phyloP scores from a whole-genome alignment of 305 asterid genomes.

The Fraxinus platypoda region DNA sequence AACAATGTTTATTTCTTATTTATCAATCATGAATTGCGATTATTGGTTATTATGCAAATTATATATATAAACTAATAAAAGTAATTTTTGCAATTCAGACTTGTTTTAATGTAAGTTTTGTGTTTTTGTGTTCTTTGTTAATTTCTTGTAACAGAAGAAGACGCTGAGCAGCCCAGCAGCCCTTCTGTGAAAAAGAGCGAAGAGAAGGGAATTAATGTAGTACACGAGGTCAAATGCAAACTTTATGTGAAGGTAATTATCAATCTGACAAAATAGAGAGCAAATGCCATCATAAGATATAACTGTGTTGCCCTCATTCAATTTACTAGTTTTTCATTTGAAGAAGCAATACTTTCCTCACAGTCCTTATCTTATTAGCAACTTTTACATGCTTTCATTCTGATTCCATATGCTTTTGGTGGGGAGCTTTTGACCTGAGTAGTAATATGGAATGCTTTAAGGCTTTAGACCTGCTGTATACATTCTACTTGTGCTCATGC shows the following conservation, averaged over 20 bases:
- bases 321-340: neutral
- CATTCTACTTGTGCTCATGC: neutral
- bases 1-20: neutral
- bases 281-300: neutral
- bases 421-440: neutral
- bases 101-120: slow-evolving; percentile 8
- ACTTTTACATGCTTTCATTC: neutral
- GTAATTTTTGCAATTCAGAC: neutral
- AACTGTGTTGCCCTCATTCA: neutral
- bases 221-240: slow-evolving; percentile 92
- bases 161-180: slow-evolving; percentile 79
- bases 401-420: neutral
- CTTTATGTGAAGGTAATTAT: slow-evolving; percentile 73
- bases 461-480: neutral
- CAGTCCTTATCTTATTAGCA: neutral
- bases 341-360: neutral
- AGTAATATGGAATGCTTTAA: neutral
- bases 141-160: slow-evolving; percentile 47
- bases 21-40: neutral
- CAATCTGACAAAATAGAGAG: neutral
- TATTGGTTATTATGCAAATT: neutral
- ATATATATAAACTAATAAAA: neutral
- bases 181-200: slow-evolving; percentile 82
- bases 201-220: slow-evolving; percentile 66
- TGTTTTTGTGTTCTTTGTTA: slow-evolving; percentile 15